Conservation (phyloP, 208 protist genomes). For the Trichomonas gallinae region DNA sequence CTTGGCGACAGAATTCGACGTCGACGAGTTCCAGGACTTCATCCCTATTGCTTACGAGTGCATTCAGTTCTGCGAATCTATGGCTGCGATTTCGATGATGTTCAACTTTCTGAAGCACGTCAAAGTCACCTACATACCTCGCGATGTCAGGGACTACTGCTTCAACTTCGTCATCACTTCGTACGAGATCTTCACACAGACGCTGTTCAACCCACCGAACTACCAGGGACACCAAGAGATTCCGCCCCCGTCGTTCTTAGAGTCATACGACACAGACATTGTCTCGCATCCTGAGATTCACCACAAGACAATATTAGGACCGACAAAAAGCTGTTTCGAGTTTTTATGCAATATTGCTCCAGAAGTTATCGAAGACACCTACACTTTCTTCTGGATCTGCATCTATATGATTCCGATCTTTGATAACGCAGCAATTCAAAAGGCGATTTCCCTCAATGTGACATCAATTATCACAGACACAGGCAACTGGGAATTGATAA, state of each 20-base stretch:
- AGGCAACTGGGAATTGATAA: neutral
- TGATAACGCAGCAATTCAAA: neutral
- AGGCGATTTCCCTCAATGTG: neutral
- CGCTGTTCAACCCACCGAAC: neutral
- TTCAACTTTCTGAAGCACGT: neutral
- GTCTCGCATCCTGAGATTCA: neutral
- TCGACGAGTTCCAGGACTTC: neutral
- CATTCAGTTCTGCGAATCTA: neutral
- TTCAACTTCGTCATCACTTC: neutral
- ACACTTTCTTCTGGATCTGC: neutral
- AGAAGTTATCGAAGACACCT: neutral
- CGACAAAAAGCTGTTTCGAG: neutral
- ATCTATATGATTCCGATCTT: neutral
- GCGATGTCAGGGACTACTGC: neutral
- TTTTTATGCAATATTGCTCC: neutral
- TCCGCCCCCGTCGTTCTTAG: neutral
- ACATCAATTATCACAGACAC: too few species aligned
- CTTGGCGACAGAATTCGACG: neutral
- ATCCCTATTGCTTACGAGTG: constrained; percentile 8
- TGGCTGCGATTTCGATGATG: neutral
- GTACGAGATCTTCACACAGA: neutral
- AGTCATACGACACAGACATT: neutral
- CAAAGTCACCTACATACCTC: neutral
- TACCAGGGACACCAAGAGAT: too few species aligned
- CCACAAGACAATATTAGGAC: neutral